Evolutionary conservation across 179 eudicot genomes (phyloP).

Genomic region (Spergularia azorica): DNA sequence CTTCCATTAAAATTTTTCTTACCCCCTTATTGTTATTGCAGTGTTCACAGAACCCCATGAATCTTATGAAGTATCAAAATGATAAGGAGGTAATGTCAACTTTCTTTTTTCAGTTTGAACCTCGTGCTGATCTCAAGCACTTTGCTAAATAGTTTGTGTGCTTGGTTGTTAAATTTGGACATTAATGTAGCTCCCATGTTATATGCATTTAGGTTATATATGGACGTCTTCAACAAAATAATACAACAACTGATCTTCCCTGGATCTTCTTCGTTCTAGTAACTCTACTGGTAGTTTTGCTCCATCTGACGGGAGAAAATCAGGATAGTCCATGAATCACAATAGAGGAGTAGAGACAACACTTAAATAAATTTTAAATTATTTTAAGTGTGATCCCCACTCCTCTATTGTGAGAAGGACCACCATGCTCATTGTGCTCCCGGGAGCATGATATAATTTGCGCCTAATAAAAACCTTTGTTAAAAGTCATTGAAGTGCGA

Average conservation of each 20-base stretch:
- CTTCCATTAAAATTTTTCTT: not conserved
- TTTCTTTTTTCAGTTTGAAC: conserved; percentile 5
- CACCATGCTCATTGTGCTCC: no score
- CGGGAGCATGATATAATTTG: no score
- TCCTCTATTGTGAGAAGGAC: no score
- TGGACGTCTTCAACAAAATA: conserved; percentile 38
- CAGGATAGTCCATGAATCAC: no score
- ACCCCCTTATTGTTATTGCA: conserved; percentile 38
- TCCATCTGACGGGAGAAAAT: no score
- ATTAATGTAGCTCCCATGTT: not conserved
- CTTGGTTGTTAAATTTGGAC: not conserved
- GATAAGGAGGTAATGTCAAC: conserved; percentile 73
- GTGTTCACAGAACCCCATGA: conserved; percentile 89
- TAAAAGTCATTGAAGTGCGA: no score
- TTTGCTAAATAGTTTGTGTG: no score
- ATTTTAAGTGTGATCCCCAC: no score
- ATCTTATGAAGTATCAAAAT: conserved; percentile 84
- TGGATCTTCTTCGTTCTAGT: conserved; percentile 31
- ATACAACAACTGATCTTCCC: no score
- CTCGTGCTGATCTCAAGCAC: not conserved
- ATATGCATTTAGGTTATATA: conserved; percentile 26
- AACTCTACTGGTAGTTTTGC: not conserved
- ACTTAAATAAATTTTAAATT: no score
- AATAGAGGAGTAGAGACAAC: no score
- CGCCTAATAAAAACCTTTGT: no score